Evolutionary conservation across 1,284 basidiomycete genomes (phyloP), one percentile per base, ranked within the genome.

Genomic region (Marasmius sp.): DNA sequence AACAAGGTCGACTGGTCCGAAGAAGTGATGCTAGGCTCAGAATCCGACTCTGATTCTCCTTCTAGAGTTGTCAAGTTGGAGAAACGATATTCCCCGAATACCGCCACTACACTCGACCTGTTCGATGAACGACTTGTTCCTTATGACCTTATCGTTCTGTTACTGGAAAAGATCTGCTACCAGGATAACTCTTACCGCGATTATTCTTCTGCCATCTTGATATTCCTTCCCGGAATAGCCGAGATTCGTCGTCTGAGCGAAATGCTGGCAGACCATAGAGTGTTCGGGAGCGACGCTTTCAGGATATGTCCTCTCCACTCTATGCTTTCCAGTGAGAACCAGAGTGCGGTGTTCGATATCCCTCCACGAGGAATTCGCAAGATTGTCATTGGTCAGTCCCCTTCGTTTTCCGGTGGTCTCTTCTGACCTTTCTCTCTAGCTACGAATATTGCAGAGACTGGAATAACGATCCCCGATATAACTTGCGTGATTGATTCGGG

Each of bases 401-500:
- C 55, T 18, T 60, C 41, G 12, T 6, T 33, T 36, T 54, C 20
- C 37, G 45, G 51, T 61, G 45, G 54, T 58, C 38, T 34, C 33
- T 34, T 27, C 37, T 50, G 27, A 27, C n/a, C 55, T 55, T 65
- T 12, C 48, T 61, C 51, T 57, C 18, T 61, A 90, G 88, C 89
- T 6, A 92, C 87, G 6, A 93, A 92, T 68, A 91, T 93, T 67
- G 88, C 93, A 34, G 94, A 97, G 73, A 97, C 94, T 14, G 97
- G 97, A 73, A 93, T 99, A 63, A 99, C 97, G 0, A 98, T 99
- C 62, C 97, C 97, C 5, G 97, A 99, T 70, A 94, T 98, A 61
- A 98, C 97, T 2, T 97, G 95, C 69, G 97, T 99, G 12, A 96
- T 99, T 61, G 97, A 99, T 73, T 87, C 89, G 0, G 97, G 97